phyloP scores from a whole-genome alignment of 352 stramenopile species.

The Phytophthora tubulina region DNA sequence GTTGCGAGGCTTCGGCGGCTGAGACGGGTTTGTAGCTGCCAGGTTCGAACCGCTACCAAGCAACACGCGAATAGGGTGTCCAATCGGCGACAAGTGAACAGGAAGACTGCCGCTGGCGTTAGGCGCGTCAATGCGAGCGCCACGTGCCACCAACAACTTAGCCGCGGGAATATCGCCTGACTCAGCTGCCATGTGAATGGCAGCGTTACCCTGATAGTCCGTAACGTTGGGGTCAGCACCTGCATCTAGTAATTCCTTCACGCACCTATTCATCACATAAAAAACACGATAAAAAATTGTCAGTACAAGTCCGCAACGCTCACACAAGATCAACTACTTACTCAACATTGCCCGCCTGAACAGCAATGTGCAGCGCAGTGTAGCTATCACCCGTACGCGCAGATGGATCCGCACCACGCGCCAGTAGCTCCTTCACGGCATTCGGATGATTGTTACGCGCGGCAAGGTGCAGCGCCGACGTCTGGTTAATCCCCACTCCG shows the following conservation, averaged over 20 bases:
- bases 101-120: conserved; percentile 86
- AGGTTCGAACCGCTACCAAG: conserved; percentile 77
- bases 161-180: conserved; percentile 81
- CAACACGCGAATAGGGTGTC: conserved; percentile 85
- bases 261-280: conserved; percentile 47
- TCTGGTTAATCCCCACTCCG: conserved; percentile 88
- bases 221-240: conserved; percentile 83
- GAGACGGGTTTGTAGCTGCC: conserved; percentile 74
- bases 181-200: conserved; percentile 86
- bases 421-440: conserved; percentile 77
- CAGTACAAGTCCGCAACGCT: conserved; percentile 13
- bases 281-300: conserved; percentile 15
- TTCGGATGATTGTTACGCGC: conserved; percentile 83
- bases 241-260: conserved; percentile 77
- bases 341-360: conserved; percentile 74
- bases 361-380: conserved; percentile 80
- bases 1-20: conserved; percentile 66
- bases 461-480: conserved; percentile 80
- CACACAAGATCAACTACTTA: conserved; percentile 37
- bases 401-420: conserved; percentile 70
- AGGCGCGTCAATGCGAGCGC: conserved; percentile 74
- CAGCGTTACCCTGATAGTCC: conserved; percentile 85
- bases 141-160: conserved; percentile 80
- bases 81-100: conserved; percentile 88
- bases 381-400: conserved; percentile 84